These are phyloP conservation scores for Apiospora phragmitis DNA, from an alignment of 2,329 filamentous ascomycete species.

Conservation along the genomic window DNA sequence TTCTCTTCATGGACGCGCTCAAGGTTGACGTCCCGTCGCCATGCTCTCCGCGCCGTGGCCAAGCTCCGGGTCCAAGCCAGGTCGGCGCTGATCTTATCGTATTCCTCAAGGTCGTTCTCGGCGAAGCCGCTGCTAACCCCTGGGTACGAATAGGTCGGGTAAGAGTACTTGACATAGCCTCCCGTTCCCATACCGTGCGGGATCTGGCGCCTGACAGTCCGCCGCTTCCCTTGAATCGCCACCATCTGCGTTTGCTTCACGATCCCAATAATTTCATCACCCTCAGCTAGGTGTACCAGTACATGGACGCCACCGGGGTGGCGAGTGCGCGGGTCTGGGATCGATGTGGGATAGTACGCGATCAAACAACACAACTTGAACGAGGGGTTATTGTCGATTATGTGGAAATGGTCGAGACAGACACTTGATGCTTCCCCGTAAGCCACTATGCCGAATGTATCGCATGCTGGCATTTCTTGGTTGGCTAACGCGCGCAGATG, in stretches of 20 bases:
- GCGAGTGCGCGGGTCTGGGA: conserved; percentile 42
- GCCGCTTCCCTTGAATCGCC: conserved; percentile 45
- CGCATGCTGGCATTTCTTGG: conserved; percentile 38
- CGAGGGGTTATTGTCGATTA: conserved; percentile 45
- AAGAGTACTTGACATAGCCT: conserved; percentile 35
- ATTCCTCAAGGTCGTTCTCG: conserved; percentile 68
- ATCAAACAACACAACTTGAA: conserved; percentile 43
- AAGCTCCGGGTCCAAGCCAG: conserved; percentile 70
- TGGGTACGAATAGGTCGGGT: conserved; percentile 43
- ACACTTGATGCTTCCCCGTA: conserved; percentile 46
- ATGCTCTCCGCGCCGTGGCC: conserved; percentile 58
- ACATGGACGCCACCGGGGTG: conserved; percentile 41
- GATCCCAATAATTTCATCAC: conserved; percentile 39
- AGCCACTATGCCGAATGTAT: conserved; percentile 45
- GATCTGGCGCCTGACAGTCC: conserved; percentile 34
- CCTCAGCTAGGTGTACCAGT: conserved; percentile 42
- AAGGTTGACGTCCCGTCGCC: conserved; percentile 62
- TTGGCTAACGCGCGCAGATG: conserved; percentile 36
- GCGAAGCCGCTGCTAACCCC: conserved; percentile 65
- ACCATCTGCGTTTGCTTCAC: conserved; percentile 44
- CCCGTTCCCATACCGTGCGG: conserved; percentile 39
- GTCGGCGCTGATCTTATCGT: conserved; percentile 62
- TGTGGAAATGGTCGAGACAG: conserved; percentile 45
- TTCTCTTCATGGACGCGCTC: conserved; percentile 68
- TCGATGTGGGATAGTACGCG: conserved; percentile 45